A percentile compares a stretch with the other conserved stretches of the same genome.
These are phyloP conservation scores for Myriosclerotinia scirpicola DNA, from an alignment of 2,329 filamentous ascomycete genomes.

Conservation along the genomic window DNA sequence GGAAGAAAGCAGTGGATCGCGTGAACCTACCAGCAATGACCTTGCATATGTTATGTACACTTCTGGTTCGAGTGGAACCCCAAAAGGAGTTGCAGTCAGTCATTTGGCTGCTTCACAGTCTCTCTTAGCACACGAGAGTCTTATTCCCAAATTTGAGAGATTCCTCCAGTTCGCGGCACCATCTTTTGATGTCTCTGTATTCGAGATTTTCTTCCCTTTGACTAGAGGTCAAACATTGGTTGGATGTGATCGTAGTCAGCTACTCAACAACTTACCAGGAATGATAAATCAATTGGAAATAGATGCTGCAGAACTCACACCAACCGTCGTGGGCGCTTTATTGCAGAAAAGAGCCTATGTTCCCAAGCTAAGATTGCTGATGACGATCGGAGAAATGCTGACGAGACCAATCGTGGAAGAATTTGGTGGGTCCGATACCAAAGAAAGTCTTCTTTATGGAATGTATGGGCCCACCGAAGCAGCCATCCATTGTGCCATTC, in stretches of 20 bases:
- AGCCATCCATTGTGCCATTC: slow-evolving; percentile 84
- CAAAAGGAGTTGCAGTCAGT: slow-evolving; percentile 83
- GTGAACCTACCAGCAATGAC: slow-evolving; percentile 29
- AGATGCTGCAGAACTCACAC: slow-evolving; percentile 86
- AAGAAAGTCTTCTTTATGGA: slow-evolving; percentile 70
- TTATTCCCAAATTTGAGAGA: slow-evolving; percentile 72
- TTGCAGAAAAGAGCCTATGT: slow-evolving; percentile 66
- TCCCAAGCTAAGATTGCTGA: slow-evolving; percentile 66
- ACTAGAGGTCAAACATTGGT: slow-evolving; percentile 73
- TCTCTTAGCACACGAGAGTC: slow-evolving; percentile 73
- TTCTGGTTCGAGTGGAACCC: slow-evolving; percentile 83
- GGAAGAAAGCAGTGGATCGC: slow-evolving; percentile 15
- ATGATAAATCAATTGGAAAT: slow-evolving; percentile 65
- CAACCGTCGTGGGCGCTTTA: slow-evolving; percentile 79
- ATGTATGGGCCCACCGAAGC: slow-evolving; percentile 97
- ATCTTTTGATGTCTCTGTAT: slow-evolving; percentile 92
- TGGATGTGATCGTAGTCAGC: slow-evolving; percentile 63
- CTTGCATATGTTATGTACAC: slow-evolving; percentile 93
- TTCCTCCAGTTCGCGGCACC: slow-evolving; percentile 92
- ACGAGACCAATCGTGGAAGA: slow-evolving; percentile 73
- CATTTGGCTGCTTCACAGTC: slow-evolving; percentile 80
- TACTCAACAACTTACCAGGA: slow-evolving; percentile 73
- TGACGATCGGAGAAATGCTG: slow-evolving; percentile 94
- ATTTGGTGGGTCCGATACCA: slow-evolving; percentile 58
- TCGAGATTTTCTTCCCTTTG: slow-evolving; percentile 90